Percentiles rank a stretch among this genome's conserved stretches.
These are phyloP conservation scores for Pulveroboletus sp. DNA, from an alignment of 768 basidiomycete genomes.

Conservation along the genomic window DNA sequence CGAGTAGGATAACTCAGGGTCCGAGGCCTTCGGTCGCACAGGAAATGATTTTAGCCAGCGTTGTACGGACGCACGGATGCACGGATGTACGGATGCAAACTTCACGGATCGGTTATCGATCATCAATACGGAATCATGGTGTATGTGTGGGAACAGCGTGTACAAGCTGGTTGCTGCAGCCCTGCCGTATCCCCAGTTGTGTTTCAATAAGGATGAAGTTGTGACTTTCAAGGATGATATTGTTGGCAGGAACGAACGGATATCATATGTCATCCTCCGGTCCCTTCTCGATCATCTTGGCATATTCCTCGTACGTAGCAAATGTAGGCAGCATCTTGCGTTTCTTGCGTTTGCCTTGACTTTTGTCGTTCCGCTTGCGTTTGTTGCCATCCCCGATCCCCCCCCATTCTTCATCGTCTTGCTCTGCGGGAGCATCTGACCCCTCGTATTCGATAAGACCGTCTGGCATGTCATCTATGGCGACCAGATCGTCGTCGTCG, in stretches of 20 bases:
- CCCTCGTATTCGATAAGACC: slow-evolving; percentile 63
- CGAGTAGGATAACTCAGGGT: too few species aligned
- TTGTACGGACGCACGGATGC: too few species aligned
- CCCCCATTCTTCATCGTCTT: slow-evolving; percentile 29
- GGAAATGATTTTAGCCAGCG: too few species aligned
- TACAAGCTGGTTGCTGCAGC: too few species aligned
- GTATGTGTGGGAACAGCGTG: too few species aligned
- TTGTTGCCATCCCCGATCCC: slow-evolving; percentile 48
- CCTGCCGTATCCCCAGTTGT: too few species aligned
- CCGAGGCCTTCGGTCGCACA: too few species aligned
- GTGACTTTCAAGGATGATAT: too few species aligned
- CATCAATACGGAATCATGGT: too few species aligned
- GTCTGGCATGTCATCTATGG: slow-evolving; percentile 51
- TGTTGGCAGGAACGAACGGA: neutral
- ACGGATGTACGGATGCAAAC: too few species aligned
- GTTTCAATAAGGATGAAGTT: too few species aligned
- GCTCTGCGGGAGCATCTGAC: slow-evolving; percentile 37
- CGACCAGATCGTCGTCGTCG: slow-evolving; percentile 69
- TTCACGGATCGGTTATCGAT: too few species aligned
- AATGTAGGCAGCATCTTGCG: slow-evolving; percentile 70
- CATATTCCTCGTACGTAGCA: slow-evolving; percentile 86
- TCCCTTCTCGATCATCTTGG: slow-evolving; percentile 74
- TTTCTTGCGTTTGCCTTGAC: slow-evolving; percentile 61
- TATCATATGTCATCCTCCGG: slow-evolving; percentile 28
- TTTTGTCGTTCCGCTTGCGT: slow-evolving; percentile 44